These are phyloP conservation scores for Solanum ossicruentum DNA, from an alignment of 257 asterid species.

Conservation along the genomic window DNA sequence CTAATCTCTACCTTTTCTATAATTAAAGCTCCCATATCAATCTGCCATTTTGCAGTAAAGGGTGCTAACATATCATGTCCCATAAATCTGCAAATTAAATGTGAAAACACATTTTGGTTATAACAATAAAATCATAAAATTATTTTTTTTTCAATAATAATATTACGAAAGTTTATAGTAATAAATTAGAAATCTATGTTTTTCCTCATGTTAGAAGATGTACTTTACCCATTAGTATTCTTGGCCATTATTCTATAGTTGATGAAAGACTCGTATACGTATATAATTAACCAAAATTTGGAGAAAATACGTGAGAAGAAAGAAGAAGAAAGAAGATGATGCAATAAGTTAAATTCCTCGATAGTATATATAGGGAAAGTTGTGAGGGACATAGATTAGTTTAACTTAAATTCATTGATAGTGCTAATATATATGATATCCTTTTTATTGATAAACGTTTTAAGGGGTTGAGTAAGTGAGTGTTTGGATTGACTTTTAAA, in stretches of 20 bases:
- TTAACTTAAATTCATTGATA: no score
- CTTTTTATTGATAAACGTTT: no score
- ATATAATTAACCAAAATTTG: neutral
- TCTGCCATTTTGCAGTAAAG: constrained; percentile 85
- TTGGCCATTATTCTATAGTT: neutral
- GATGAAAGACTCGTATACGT: no score
- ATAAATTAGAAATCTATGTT: neutral
- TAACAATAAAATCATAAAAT: neutral
- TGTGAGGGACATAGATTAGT: neutral
- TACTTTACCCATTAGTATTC: neutral
- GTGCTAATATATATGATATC: no score
- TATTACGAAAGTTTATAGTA: neutral
- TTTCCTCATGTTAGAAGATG: neutral
- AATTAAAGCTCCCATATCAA: constrained; percentile 54
- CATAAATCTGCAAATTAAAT: constrained; percentile 35
- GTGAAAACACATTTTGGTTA: neutral
- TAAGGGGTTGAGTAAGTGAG: no score
- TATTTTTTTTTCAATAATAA: neutral
- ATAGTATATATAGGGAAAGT: neutral
- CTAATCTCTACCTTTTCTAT: constrained; percentile 70
- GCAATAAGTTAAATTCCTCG: no score
- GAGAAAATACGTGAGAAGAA: neutral
- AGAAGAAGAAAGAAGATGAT: neutral
- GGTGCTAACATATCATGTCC: constrained; percentile 96
- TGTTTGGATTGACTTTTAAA: no score